Base-by-base conservation (phyloP, 192 early-diverging fungal genomes). In the Coemansia sp. region DNA sequence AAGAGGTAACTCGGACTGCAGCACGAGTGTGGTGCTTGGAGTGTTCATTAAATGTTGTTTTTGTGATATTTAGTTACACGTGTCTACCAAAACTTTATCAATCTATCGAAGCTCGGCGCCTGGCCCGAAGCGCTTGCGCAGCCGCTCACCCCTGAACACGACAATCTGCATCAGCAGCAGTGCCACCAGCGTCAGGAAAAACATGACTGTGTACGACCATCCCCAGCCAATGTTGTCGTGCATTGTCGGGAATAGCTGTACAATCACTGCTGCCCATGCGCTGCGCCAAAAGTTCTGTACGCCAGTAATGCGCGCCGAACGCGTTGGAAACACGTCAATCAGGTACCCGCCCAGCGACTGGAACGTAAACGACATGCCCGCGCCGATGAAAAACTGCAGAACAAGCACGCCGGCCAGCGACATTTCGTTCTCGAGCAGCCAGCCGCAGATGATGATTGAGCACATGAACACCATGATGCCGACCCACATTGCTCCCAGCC, bases 231-330 rank as follows among this genome's bases (percentile, higher is more conserved):
- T 71, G 49, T 59, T 80, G 9, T 52, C 35, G 12, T 68, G 56
- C 67, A 74, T 74, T 5, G 64, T 63, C 23, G 77, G 77, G 35
- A 67, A 70, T 44, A 80, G 51, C 52, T 74, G 72, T 2, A 80
- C 72, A 29, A 70, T 57, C 9, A 73, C 56, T 9, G 75, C 81
- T 1, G 57, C 62, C 71, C 76, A 82, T 16, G 57, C 43, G 35
- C 71, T 70, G 35, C 81, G 81, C 64, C 68, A 79, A 57, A 79
- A 73, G 65, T 73, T 82, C 42, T 70, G 67, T 14, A 79, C 67
- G 4, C 71, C 71, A 5, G 68, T 75, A 33, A 82, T 79, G n/a
- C 71, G 64, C 14, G 81, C 71, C 6, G 76, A 60, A 16, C 29
- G 56, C 18, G 62, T 58, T 4, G 81, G 77, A 28, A 74, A 82